Evolutionary conservation across 805 yeast species (phyloP), one percentile per base, ranked within the genome.

Genomic region (Babjeviella inositovora): DNA sequence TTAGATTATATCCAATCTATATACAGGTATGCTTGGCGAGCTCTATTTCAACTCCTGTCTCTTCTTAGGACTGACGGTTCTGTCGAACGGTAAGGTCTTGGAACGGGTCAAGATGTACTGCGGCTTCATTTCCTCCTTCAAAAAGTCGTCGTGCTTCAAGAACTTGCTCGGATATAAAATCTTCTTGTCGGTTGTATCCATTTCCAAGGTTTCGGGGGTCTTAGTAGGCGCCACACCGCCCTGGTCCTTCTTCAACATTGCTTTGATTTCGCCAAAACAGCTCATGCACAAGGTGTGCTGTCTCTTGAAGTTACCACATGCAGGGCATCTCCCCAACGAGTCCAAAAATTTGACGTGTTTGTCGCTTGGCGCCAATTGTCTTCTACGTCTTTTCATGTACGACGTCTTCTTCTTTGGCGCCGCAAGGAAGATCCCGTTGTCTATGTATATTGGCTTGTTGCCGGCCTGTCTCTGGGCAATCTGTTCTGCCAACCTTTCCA

Each of bases 351-450:
- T 70, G 34, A 80, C 55, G 36, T 84, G 90, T 45, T 82, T 87
- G 28, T 69, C 62, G 7, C 80, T 92, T 4, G 87, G 81, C 6
- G 82, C 84, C 33, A 80, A 67, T 35, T 76, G 69, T 52, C 85
- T 70, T 43, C 68, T 74, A 48, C 96, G 72, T 40, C 80, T 77
- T 47, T 81, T 79, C 53, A 69, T 69, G 45, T 82, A 81, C 6
- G 97, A 82, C 2, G 70, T 70, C 48, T 84, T 85, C 67, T 85
- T 84, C 59, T 90, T 90, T 26, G 98, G 97, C 5, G 72, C 96
- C 5, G 98, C 98, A 34, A 58, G 57, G 25, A 81, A 53, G 15
- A 79, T 64, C n/a, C 92, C 93, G 33, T 70, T 62, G 34, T 70
- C 77, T 15, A 58, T 47, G 45, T 61, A 58, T 27, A 58, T 55